Percentiles rank a stretch among this genome's conserved stretches.
Evolutionary conservation across 164 flowering plant genomes (phyloP).

Genomic region (Aristolochia contorta): DNA sequence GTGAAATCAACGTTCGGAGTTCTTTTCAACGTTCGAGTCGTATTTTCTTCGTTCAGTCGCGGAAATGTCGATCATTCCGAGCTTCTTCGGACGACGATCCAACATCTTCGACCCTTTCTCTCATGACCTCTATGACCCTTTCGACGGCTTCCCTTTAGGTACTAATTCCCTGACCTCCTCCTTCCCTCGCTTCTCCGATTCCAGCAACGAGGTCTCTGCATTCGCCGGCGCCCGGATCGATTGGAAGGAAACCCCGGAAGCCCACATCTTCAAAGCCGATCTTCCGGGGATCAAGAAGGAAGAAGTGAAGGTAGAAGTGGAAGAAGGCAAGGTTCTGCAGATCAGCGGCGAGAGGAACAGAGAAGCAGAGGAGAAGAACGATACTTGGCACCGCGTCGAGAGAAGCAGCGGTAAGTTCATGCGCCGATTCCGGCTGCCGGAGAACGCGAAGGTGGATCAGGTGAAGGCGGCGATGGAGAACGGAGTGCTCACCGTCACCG

Average conservation of each 20-base stretch:
- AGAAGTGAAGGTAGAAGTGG: constrained; percentile 3
- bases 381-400: constrained; percentile 1
- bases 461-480: constrained; percentile 5
- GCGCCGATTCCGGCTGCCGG: constrained; percentile 6
- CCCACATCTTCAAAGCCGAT: constrained; percentile 4
- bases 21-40: too few relatives aligned
- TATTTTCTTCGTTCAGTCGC: too few relatives aligned
- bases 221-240: constrained; percentile 29
- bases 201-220: neutral
- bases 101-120: constrained; percentile 11
- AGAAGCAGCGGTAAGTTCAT: constrained; percentile 1
- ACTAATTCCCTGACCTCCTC: neutral
- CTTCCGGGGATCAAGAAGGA: constrained; percentile 2
- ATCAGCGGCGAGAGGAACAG: constrained; percentile 1
- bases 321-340: constrained; percentile 1
- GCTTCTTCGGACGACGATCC: constrained; percentile 3
- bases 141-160: constrained; percentile 9
- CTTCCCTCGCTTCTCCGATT: neutral
- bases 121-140: constrained; percentile 12
- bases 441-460: constrained; percentile 8
- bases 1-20: too few relatives aligned
- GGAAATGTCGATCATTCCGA: constrained; percentile 8
- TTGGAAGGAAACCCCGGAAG: constrained; percentile 3
- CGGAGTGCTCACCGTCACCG: constrained; percentile 4
- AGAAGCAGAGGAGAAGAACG: neutral